Percentiles rank a stretch among this genome's conserved stretches.
Conservation (phyloP, 23 red algal species). For the Gracilariopsis chorda region DNA sequence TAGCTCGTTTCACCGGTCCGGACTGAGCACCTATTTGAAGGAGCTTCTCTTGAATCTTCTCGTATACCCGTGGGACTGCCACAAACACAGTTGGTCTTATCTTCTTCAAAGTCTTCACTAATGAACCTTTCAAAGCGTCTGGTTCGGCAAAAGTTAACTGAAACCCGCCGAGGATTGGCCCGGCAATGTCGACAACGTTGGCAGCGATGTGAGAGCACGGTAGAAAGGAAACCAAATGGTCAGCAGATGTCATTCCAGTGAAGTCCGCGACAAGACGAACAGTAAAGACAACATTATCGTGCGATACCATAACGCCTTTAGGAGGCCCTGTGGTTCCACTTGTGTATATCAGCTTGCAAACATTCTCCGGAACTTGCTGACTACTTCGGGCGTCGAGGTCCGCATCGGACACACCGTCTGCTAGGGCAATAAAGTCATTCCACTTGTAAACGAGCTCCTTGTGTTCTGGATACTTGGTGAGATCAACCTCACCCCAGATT, state of each 20-base stretch:
- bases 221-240: slow-evolving; percentile 74
- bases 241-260: neutral
- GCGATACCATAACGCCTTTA: slow-evolving; percentile 92
- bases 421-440: slow-evolving; percentile 50
- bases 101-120: slow-evolving; percentile 66
- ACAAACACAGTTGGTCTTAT: slow-evolving; percentile 84
- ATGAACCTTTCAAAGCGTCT: slow-evolving; percentile 59
- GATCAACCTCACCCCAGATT: slow-evolving; percentile 38
- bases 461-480: neutral
- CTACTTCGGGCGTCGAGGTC: neutral
- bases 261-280: slow-evolving; percentile 1
- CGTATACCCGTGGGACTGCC: slow-evolving; percentile 89
- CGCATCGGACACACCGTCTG: neutral
- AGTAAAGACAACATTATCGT: slow-evolving; percentile 80
- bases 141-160: slow-evolving; percentile 68
- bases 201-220: slow-evolving; percentile 90
- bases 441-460: slow-evolving; percentile 39
- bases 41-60: slow-evolving; percentile 86
- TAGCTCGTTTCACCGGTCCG: slow-evolving; percentile 26
- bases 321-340: slow-evolving; percentile 91
- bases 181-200: slow-evolving; percentile 71
- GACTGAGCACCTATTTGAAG: slow-evolving; percentile 21
- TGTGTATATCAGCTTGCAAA: slow-evolving; percentile 81
- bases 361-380: slow-evolving; percentile 36
- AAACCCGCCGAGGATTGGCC: slow-evolving; percentile 37